Conservation (phyloP, 2,329 filamentous ascomycete genomes). For the Hypoxylon sp. region DNA sequence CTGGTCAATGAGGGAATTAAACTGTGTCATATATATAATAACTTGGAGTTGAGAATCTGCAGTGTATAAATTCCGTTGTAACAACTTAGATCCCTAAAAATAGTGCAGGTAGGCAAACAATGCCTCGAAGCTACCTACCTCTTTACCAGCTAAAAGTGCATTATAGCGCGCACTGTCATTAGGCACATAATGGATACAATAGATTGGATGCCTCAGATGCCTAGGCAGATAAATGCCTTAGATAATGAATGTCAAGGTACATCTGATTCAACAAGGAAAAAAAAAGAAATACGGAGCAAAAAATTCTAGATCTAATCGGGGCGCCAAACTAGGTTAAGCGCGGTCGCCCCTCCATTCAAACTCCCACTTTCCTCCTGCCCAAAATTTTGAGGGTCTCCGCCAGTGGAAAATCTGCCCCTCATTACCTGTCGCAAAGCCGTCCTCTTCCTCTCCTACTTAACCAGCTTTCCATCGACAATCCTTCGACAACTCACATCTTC, state of each 20-base stretch:
- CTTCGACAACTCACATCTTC: conserved; percentile 36
- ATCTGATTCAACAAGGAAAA: conserved; percentile 6
- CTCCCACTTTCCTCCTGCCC: conserved; percentile 49
- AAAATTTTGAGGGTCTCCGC: conserved; percentile 52
- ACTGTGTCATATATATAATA: not conserved
- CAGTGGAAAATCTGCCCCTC: conserved; percentile 52
- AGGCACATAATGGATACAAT: not conserved
- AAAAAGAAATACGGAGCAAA: conserved; percentile 38
- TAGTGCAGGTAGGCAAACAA: not conserved
- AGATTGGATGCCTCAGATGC: not conserved
- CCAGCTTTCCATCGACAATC: conserved; percentile 34
- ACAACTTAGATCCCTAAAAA: not conserved
- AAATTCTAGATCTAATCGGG: conserved; percentile 47
- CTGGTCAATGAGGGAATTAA: not conserved
- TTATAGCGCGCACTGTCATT: not conserved
- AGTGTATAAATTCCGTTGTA: not conserved
- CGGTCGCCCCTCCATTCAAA: conserved; percentile 41
- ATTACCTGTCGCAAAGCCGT: conserved; percentile 49
- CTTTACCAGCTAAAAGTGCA: no score
- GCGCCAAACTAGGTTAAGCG: conserved; percentile 32
- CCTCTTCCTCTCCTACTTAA: conserved; percentile 50
- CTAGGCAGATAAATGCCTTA: not conserved
- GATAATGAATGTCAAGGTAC: not conserved
- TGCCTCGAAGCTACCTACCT: not conserved
- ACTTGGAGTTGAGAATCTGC: not conserved